These are phyloP conservation scores for Cupressus sempervirens DNA, from an alignment of 75 land plant genomes.

Conservation along the genomic window DNA sequence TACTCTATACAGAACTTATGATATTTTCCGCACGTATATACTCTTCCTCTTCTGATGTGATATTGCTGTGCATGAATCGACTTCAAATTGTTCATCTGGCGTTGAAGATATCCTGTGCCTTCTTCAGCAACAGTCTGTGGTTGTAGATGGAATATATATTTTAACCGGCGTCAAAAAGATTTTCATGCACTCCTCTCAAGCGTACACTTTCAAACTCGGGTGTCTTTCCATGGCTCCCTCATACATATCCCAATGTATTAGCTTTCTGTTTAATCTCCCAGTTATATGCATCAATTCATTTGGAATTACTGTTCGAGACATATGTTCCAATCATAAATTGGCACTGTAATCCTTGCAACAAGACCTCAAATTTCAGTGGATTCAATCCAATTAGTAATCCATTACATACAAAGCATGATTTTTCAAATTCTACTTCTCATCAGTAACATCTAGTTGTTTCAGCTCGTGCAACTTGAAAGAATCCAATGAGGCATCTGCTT, in stretches of 20 bases:
- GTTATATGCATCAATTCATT: background rate
- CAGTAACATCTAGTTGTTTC: background rate
- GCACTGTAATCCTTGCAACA: background rate
- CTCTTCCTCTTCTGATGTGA: too few relatives aligned
- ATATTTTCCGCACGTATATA: too few relatives aligned
- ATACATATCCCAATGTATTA: background rate
- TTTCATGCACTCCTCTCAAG: background rate
- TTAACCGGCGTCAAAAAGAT: too few relatives aligned
- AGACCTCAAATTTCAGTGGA: too few relatives aligned
- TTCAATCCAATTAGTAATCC: background rate
- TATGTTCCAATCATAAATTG: background rate
- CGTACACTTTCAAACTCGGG: too few relatives aligned
- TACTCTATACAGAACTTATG: too few relatives aligned
- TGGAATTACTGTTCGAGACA: background rate
- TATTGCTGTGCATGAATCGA: too few relatives aligned
- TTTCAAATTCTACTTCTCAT: background rate
- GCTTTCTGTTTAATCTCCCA: background rate
- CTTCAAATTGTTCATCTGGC: too few relatives aligned
- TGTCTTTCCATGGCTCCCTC: background rate
- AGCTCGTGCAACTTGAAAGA: background rate
- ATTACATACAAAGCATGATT: background rate
- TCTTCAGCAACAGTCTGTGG: too few relatives aligned
- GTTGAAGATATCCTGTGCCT: too few relatives aligned
- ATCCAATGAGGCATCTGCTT: conserved; percentile 23
- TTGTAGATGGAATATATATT: too few relatives aligned